These are phyloP conservation scores for Salix viminalis DNA, from an alignment of 345 rosid genomes.

Conservation along the genomic window DNA sequence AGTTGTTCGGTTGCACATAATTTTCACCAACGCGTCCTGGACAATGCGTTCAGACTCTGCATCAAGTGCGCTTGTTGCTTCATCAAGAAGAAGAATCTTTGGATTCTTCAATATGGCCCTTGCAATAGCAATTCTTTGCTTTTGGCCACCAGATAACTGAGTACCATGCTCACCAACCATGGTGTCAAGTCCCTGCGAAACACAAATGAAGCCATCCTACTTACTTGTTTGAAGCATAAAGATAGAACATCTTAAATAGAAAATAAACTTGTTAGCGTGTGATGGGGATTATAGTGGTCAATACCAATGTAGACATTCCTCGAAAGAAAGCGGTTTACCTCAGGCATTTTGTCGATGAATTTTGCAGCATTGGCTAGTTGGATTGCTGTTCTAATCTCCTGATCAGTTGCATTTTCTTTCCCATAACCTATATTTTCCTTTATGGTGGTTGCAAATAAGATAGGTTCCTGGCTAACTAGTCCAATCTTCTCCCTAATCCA, in stretches of 20 bases:
- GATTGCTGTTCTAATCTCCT: constrained; percentile 52
- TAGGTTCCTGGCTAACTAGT: constrained; percentile 67
- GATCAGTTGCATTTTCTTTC: constrained; percentile 48
- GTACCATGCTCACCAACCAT: constrained; percentile 92
- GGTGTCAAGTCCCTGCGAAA: constrained; percentile 63
- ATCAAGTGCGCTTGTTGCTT: constrained; percentile 45
- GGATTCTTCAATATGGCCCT: constrained; percentile 87
- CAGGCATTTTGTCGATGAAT: constrained; percentile 55
- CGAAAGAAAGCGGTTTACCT: constrained; percentile 28
- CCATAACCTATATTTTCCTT: constrained; percentile 66
- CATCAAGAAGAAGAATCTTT: constrained; percentile 41
- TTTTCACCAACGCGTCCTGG: constrained; percentile 66
- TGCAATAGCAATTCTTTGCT: constrained; percentile 64
- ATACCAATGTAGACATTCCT: background rate
- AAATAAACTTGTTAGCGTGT: background rate
- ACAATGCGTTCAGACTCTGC: constrained; percentile 80
- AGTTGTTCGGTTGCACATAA: constrained; percentile 66
- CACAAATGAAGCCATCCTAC: background rate
- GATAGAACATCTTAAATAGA: no score
- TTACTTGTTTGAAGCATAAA: background rate
- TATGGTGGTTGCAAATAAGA: constrained; percentile 49
- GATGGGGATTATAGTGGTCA: background rate
- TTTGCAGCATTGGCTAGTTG: constrained; percentile 62
- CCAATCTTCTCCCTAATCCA: constrained; percentile 63
- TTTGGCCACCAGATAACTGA: constrained; percentile 71